phyloP scores from a whole-genome alignment of 2,329 filamentous ascomycete species.

The Mycosphaerella arachidis region DNA sequence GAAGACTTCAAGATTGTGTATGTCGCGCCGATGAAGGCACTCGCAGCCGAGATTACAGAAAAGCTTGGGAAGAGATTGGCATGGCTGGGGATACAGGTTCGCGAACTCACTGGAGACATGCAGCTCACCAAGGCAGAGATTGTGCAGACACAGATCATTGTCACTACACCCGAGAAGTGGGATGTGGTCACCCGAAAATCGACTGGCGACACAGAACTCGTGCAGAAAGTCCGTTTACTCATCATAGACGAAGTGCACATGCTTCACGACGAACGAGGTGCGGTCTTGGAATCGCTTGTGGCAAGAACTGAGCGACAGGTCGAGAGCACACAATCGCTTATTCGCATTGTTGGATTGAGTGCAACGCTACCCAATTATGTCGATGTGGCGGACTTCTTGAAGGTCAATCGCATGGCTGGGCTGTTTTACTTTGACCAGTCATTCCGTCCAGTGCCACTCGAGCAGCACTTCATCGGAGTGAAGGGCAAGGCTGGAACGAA shows the following conservation, averaged over 20 bases:
- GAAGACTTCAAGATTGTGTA: slow-evolving; percentile 98
- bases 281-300: slow-evolving; percentile 91
- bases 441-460: slow-evolving; percentile 89
- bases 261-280: slow-evolving; percentile 95
- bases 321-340: slow-evolving; percentile 94
- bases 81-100: slow-evolving; percentile 88
- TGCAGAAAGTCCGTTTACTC: slow-evolving; percentile 90
- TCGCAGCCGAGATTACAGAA: slow-evolving; percentile 92
- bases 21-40: slow-evolving; percentile 96
- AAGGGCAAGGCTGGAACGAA: slow-evolving; percentile 83
- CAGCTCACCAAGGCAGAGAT: slow-evolving; percentile 96
- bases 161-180: slow-evolving; percentile 99
- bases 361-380: slow-evolving; percentile 95
- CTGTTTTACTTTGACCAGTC: slow-evolving; percentile 96
- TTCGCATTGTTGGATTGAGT: slow-evolving; percentile 91
- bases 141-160: slow-evolving; percentile 92
- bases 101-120: slow-evolving; percentile 97
- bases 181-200: slow-evolving; percentile 97
- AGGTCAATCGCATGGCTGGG: slow-evolving; percentile 87
- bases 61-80: slow-evolving; percentile 87
- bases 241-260: slow-evolving; percentile 99
- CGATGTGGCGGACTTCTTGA: slow-evolving; percentile 94
- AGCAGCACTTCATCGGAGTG: slow-evolving; percentile 96
- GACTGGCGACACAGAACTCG: slow-evolving; percentile 92
- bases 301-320: slow-evolving; percentile 93